Base-by-base conservation (phyloP, 495 filamentous ascomycete species). In the Neurospora sp. region DNA sequence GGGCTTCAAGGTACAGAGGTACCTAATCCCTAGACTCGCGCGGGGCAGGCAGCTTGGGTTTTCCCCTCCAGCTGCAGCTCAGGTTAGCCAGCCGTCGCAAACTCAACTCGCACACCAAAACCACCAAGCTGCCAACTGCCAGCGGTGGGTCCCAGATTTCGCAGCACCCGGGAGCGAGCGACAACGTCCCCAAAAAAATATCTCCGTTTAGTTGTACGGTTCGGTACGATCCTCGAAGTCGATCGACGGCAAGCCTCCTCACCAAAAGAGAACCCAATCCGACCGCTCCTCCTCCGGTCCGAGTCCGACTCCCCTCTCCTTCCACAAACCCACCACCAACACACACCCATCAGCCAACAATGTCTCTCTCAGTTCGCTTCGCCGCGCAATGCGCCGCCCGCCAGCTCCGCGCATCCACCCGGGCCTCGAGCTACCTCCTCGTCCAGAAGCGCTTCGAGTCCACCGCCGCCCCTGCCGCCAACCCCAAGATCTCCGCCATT, bases 401-500 rank as follows among this genome's bases (percentile, higher is more conserved):
- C 73, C 85, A 86, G 78, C 81, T 89, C 72, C 84, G 85, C 69
- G 77, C 83, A 37, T 70, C 82, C 39, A 68, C 83, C 74, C 81
- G 83, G 73, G 76, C 79, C 45, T 83, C 84, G 37, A 77, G 81
- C 68, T 80, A 84, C 22, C 74, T 82, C 65, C 69, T 85, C 69
- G 76, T 78, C 44, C 79, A 73, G 40, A 71, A 72, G 69, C 78
- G 92, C 86, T 91, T 90, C 88, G 88, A 91, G 81, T 91, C 93
- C 70, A 92, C 91, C 72, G 89, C 91, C 70, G 86, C 87, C 37
- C 81, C 89, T 71, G 87, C 87, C 22, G 82, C 87, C 72, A 94
- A 91, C 82, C 93, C 96, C 38, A 98, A 98, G 87, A 96, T 99
- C 77, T 76, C 89, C 70, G 88, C 87, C 69, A 98, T 99, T 77